Base-by-base conservation (phyloP, 495 filamentous ascomycete genomes). In the Poronia punctata region DNA sequence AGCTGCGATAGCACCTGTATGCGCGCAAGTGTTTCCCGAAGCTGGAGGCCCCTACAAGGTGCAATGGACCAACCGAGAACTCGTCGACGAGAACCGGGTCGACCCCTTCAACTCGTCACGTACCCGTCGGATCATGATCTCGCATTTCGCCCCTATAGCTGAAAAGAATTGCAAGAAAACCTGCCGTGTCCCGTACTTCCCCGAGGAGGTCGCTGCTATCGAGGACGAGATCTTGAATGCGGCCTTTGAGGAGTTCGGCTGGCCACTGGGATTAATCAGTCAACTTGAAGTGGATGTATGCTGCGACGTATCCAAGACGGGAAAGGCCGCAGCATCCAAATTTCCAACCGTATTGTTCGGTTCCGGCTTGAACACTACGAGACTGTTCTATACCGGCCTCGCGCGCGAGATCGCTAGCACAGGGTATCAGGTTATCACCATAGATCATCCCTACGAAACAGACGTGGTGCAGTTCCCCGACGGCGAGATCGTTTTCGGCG, bases 401-500 rank as follows among this genome's bases (percentile, higher is more conserved):
- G 38, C 38, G 6, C 29, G 22, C 26, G 38, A 40, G 27, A 17
- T 40, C 12, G 26, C 38, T 3, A 40, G 38, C 19, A 18, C 24
- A 2, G 38, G 38, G 3, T 40, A 40, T 21, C 38, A 40, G 18
- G 38, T 40, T 5, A 32, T 40, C 2, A 28, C 32, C 4, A 40
- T 40, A 21, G 38, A 40, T 8, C 38, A 40, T 18, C 38, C 38
- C 5, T 40, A 40, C 11, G 38, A 40, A 28, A 40, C 38, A 3
- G 38, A 40, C 18, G 38, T 40, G 11, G 38, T 40, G 12, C 11
- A 22, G 12, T 40, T 40, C 27, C 38, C 38, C 17, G 38, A 40
- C 9, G 38, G 38, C 11, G 38, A 40, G n/a, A 40, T 40, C 19
- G n/a, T 40, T 12, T 40, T 40, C 24, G 38, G 38, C 11, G 38